Base-by-base conservation (phyloP, 768 basidiomycete genomes). In the Podaxis carcinomalis region DNA sequence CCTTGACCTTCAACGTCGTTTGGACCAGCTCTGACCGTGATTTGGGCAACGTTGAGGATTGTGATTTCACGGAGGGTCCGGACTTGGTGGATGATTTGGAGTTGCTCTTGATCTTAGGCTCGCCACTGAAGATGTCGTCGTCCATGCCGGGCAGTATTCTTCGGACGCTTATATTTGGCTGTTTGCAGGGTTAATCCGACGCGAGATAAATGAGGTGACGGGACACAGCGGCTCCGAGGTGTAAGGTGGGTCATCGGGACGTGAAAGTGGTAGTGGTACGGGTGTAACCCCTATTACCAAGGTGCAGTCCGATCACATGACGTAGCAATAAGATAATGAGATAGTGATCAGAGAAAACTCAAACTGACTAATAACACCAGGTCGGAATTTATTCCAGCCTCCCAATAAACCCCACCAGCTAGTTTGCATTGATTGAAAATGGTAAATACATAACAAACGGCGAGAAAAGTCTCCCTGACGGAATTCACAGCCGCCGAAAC, bases 401-500 rank as follows among this genome's bases (percentile, higher is more conserved):
- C 19, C n/a, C 42, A 44, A 44, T 19, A 44, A 19, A 44, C 42
- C 42, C 42, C 42, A 44, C 3, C 42, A 7, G 16, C 16, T 44
- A 44, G 2, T 44, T 44, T 44, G 23, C 11, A 2, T 23, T 27
- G 11, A 11, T 13, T 21, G 16, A 53, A 9, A 23, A 58, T 58
- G 57, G 57, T 51, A 37, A 37, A 5, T 58, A n/a, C 35, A n/a
- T 32, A 25, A 7, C 32, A n/a, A 49, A 11, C 11, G 7, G 16
- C 19, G 4, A 36, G n/a, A 5, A 44, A 6, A 16, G 3, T 21
- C 4, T 10, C 19, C 5, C 19, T 35, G n/a, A 52, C 14, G 13
- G 2, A 4, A 10, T 2, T 25, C 27, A 11, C 37, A 61, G 59
- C 79, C 83, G 25, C 89, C 81, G 73, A 73, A 78, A 44, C 83